A percentile compares a stretch with the other conserved stretches of the same genome.
Conservation (phyloP, 2,329 filamentous ascomycete species). For the Monilinia fructicola region DNA sequence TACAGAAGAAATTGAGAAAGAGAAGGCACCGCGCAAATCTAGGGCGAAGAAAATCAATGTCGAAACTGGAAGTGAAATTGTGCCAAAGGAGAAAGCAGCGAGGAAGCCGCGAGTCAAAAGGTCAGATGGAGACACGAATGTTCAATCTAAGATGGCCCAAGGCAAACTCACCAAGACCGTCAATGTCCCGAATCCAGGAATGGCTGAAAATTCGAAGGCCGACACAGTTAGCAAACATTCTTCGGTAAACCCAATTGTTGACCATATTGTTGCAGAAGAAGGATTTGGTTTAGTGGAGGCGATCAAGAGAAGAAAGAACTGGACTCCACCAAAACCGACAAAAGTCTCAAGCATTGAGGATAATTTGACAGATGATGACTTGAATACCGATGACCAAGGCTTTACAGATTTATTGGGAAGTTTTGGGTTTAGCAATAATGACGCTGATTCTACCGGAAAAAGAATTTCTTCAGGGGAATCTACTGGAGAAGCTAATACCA, state of each 20-base stretch:
- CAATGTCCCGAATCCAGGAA: conserved; percentile 29
- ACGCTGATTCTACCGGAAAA: conserved; percentile 26
- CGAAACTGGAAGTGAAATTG: conserved; percentile 15
- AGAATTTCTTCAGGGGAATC: background rate
- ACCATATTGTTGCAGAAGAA: conserved; percentile 22
- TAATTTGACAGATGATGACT: conserved; percentile 9
- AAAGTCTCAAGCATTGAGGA: background rate
- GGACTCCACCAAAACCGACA: conserved; percentile 63
- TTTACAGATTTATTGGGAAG: conserved; percentile 44
- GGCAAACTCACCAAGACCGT: conserved; percentile 42
- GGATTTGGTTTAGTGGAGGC: conserved; percentile 44
- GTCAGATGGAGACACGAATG: conserved; percentile 28
- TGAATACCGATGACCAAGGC: conserved; percentile 25
- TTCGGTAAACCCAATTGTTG: background rate
- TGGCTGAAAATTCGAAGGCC: conserved; percentile 26
- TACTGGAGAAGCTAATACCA: conserved; percentile 39
- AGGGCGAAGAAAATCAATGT: conserved; percentile 33
- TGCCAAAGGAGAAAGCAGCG: conserved; percentile 20
- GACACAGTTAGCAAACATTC: conserved; percentile 22
- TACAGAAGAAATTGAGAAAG: conserved; percentile 24
- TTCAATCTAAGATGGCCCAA: conserved; percentile 40
- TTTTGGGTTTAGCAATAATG: conserved; percentile 43
- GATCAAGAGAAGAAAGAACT: conserved; percentile 56
- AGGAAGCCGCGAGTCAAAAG: conserved; percentile 34
- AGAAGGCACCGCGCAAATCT: conserved; percentile 29